A percentile compares a stretch with the other conserved stretches of the same genome.
Evolutionary conservation across 1,284 basidiomycete genomes (phyloP).

Genomic region (Pseudozyma thailandica): DNA sequence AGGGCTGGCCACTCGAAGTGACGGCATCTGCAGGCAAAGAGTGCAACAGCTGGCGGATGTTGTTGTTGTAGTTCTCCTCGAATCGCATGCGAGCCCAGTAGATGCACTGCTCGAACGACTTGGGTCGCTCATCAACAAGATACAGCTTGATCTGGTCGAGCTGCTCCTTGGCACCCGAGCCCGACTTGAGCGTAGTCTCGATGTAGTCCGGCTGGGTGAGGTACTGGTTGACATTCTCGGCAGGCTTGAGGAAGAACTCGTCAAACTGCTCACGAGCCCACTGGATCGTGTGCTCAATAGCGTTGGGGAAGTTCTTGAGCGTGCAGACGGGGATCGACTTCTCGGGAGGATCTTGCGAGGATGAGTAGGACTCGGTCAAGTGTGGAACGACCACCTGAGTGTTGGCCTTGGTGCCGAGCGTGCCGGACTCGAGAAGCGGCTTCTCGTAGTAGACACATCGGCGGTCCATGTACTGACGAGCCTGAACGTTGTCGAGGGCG

Average conservation of each 20-base stretch:
- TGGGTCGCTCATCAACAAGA: slow-evolving; percentile 89
- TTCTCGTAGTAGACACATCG: slow-evolving; percentile 98
- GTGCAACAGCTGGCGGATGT: slow-evolving; percentile 90
- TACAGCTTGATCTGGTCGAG: slow-evolving; percentile 89
- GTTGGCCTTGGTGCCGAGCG: slow-evolving; percentile 98
- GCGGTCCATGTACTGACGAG: slow-evolving; percentile 97
- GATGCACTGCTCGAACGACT: slow-evolving; percentile 97
- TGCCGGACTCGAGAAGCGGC: slow-evolving; percentile 95
- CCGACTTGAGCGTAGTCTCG: slow-evolving; percentile 84
- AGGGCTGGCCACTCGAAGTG: slow-evolving; percentile 87
- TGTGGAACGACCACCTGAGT: slow-evolving; percentile 95
- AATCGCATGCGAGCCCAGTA: slow-evolving; percentile 96
- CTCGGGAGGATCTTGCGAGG: slow-evolving; percentile 98
- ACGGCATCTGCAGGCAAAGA: slow-evolving; percentile 92
- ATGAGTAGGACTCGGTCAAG: slow-evolving; percentile 96
- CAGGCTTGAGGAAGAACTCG: slow-evolving; percentile 90
- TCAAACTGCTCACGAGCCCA: slow-evolving; percentile 97
- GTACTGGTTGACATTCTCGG: slow-evolving; percentile 94
- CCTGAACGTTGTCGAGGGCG: slow-evolving; percentile 96
- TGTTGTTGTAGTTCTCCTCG: slow-evolving; percentile 92
- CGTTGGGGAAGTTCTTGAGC: slow-evolving; percentile 99
- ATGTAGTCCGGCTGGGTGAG: slow-evolving; percentile 96
- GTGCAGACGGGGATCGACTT: slow-evolving; percentile 98
- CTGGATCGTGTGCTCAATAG: slow-evolving; percentile 95
- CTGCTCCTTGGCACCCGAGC: slow-evolving; percentile 71